Conservation (phyloP, 495 filamentous ascomycete species). For the Immersiella caudata region DNA sequence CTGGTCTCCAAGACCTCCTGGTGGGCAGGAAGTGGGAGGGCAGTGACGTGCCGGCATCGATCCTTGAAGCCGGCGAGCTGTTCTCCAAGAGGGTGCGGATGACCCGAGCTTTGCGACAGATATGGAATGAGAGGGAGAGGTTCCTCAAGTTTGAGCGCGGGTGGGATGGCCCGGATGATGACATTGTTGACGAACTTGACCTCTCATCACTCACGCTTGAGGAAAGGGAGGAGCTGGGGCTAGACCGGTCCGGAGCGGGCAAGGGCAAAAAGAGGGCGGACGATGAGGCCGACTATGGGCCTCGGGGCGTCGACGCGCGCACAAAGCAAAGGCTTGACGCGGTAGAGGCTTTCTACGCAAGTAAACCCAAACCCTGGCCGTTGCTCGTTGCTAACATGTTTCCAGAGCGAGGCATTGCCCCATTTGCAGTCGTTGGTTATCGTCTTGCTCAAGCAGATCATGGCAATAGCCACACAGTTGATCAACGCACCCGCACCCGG, state of each 20-base stretch:
- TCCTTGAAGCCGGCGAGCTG: conserved; percentile 91
- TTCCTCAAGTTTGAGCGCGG: conserved; percentile 91
- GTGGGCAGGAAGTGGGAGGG: conserved; percentile 86
- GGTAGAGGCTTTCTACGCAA: conserved; percentile 84
- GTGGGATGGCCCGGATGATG: conserved; percentile 63
- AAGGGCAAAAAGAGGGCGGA: conserved; percentile 36
- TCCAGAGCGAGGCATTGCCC: conserved; percentile 72
- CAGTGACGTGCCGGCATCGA: conserved; percentile 86
- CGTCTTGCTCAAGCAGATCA: conserved; percentile 82
- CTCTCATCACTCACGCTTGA: conserved; percentile 53
- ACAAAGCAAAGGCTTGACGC: conserved; percentile 68
- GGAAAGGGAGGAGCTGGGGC: conserved; percentile 46
- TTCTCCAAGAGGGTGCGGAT: conserved; percentile 88
- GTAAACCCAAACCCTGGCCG: conserved; percentile 34
- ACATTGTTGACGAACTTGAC: conserved; percentile 55
- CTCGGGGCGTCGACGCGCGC: conserved; percentile 49
- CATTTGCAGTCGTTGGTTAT: conserved; percentile 93
- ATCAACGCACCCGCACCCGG: conserved; percentile 41
- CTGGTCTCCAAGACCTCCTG: conserved; percentile 71
- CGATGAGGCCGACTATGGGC: conserved; percentile 55
- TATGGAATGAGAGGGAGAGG: conserved; percentile 90
- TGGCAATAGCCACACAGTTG: conserved; percentile 74
- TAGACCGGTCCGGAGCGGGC: conserved; percentile 36
- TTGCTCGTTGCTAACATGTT: conserved; percentile 27
- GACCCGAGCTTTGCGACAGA: conserved; percentile 84